Percentiles rank a stretch among this genome's conserved stretches.
phyloP scores from a whole-genome alignment of 2,329 filamentous ascomycete species.

The Parastagonospora nodorum region DNA sequence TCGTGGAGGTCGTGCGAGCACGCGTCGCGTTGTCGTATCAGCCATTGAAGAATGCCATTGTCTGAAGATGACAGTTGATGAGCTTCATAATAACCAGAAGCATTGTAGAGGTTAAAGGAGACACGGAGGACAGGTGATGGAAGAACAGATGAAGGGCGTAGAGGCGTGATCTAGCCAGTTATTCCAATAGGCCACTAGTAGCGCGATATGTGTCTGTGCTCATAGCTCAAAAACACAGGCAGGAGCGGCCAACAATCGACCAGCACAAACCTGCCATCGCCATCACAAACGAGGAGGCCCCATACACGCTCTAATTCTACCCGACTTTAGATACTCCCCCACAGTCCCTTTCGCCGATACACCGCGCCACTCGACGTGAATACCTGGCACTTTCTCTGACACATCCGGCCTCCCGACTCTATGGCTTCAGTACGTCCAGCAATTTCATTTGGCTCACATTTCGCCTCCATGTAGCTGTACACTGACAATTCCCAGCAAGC shows the following conservation, averaged over 20 bases:
- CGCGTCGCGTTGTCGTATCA: too few species aligned
- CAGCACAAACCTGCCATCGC: constrained; percentile 28
- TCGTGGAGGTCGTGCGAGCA: too few species aligned
- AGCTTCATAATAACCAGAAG: too few species aligned
- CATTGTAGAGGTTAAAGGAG: neutral
- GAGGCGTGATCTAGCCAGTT: too few species aligned
- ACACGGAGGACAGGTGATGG: neutral
- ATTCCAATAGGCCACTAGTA: constrained; percentile 25
- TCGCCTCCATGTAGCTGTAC: constrained; percentile 8
- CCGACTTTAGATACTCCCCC: constrained; percentile 12
- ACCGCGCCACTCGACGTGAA: constrained; percentile 14
- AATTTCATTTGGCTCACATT: constrained; percentile 7
- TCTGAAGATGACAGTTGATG: too few species aligned
- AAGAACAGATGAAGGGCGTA: too few species aligned
- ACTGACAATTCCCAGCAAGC: constrained; percentile 51
- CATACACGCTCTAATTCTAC: constrained; percentile 16
- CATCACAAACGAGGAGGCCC: constrained; percentile 32
- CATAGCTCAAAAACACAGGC: constrained; percentile 35
- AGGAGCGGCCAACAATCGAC: constrained; percentile 23
- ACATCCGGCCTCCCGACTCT: constrained; percentile 30
- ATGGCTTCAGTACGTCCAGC: constrained; percentile 43
- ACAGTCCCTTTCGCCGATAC: constrained; percentile 3
- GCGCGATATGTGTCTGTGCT: constrained; percentile 10
- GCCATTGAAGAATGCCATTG: too few species aligned
- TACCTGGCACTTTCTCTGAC: constrained; percentile 27